Evolutionary conservation across 2,329 filamentous ascomycete species (phyloP), one percentile per base, ranked within the genome.

Genomic region (Cephalotrichum gorgonifer): DNA sequence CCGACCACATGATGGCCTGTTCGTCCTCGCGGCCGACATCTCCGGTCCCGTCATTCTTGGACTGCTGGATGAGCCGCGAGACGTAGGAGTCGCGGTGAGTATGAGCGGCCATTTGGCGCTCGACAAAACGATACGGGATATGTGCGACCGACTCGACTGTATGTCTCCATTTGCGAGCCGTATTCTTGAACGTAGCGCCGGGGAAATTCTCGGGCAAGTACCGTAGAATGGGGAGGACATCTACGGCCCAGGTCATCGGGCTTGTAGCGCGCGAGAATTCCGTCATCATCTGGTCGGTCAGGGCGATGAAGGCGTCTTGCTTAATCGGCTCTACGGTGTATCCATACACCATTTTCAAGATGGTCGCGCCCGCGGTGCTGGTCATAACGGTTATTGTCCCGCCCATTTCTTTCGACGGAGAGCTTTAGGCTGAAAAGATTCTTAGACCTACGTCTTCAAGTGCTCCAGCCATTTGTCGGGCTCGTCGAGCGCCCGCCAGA

Each of bases 181-280:
- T 61, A 38, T 54, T 55, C 45, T 65, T 55, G 52, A 65, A 67
- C 0, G 52, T 52, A 1, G 53, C 48, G 1, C 64, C 63, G 0
- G 65, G 65, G 20, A 64, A 51, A 27, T 56, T 47, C 1, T 54
- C 54, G 0, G 65, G 65, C 6, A 67, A 54, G 11, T 62, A 51
- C n/a, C 52, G 51, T 2, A 67, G 52, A 2, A 41, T 28, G 1
- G 65, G 64, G 0, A 67, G n/a, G 0, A 59, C 54, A 23, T 67
- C 64, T 6, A 66, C 62, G 0, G 54, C 23, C 64, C 64, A 67
- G 3, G 54, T 43, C n/a, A 61, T 47, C 1, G 64, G 64, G 0
- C 60, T 54, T 6, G 57, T 47, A 3, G 63, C 59, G 7, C 49
- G 41, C 0, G 59, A 58, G 41, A 65, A 59, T 14, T 62, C 53